Percentiles rank a stretch among this genome's conserved stretches.
phyloP scores from a whole-genome alignment of 495 filamentous ascomycete genomes.

The Penicillium coprophilum region DNA sequence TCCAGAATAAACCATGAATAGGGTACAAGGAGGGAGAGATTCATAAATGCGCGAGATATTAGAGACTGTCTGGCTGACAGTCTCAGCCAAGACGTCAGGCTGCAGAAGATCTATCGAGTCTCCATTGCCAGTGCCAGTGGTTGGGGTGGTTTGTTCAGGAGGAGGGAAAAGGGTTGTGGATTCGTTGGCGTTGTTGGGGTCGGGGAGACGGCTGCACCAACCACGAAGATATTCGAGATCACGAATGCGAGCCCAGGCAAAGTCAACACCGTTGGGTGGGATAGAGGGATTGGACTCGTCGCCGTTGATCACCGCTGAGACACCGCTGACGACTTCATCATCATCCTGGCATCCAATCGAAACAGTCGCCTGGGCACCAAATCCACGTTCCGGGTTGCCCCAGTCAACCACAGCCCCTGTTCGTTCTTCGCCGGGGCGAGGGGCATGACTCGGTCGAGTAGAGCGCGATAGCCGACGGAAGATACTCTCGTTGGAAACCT shows the following conservation, averaged over 20 bases:
- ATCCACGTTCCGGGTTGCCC: conserved; percentile 73
- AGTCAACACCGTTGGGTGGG: conserved; percentile 72
- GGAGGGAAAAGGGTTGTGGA: conserved; percentile 44
- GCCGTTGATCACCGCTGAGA: conserved; percentile 67
- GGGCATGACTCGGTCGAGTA: conserved; percentile 50
- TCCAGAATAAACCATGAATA: conserved; percentile 84
- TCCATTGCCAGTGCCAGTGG: conserved; percentile 9
- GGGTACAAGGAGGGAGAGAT: conserved; percentile 75
- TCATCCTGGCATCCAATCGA: conserved; percentile 74
- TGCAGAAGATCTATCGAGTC: conserved; percentile 5
- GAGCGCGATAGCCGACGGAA: conserved; percentile 76
- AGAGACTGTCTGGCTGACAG: conserved; percentile 49
- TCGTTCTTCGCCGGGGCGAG: conserved; percentile 51
- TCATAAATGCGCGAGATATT: conserved; percentile 71
- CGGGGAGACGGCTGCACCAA: conserved; percentile 69
- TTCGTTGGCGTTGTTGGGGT: conserved; percentile 49
- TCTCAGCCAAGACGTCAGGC: conserved; percentile 36
- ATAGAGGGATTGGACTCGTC: conserved; percentile 61
- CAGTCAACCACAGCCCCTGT: conserved; percentile 85
- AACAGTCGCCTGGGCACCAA: conserved; percentile 68
- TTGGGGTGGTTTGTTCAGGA: conserved; percentile 26
- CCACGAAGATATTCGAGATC: conserved; percentile 79
- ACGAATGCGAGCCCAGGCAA: conserved; percentile 84
- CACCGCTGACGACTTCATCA: conserved; percentile 67
- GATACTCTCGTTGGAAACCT: conserved; percentile 74